phyloP scores from a whole-genome alignment of 805 yeast species.

The Ogataea minuta region DNA sequence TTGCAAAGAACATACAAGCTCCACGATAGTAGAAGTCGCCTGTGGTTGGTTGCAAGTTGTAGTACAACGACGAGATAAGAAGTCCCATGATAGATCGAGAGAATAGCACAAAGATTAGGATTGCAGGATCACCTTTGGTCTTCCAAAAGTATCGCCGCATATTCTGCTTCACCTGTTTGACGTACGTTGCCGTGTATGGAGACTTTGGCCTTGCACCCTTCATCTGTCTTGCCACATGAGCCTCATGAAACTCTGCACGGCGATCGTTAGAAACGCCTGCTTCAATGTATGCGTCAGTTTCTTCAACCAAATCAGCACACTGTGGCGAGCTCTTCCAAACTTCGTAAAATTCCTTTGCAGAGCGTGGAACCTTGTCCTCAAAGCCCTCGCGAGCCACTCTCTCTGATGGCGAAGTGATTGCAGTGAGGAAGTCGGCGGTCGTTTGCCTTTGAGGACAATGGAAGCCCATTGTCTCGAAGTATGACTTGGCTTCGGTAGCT shows the following conservation, averaged over 20 bases:
- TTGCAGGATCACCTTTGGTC: conserved; percentile 48
- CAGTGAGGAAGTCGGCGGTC: conserved; percentile 42
- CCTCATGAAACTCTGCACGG: conserved; percentile 28
- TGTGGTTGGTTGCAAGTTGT: conserved; percentile 44
- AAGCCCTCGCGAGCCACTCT: conserved; percentile 31
- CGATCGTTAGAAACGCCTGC: conserved; percentile 5
- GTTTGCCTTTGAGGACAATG: conserved; percentile 41
- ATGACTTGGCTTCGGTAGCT: conserved; percentile 33
- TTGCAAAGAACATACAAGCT: conserved; percentile 66
- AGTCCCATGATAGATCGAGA: conserved; percentile 54
- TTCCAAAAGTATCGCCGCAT: conserved; percentile 48
- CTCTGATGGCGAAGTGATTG: conserved; percentile 31
- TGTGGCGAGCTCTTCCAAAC: conserved; percentile 37
- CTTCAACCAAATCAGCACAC: conserved; percentile 30
- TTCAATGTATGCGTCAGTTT: conserved; percentile 33
- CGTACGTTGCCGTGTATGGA: conserved; percentile 52
- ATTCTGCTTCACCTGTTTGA: conserved; percentile 50
- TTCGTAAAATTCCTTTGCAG: conserved; percentile 39
- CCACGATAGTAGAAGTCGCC: conserved; percentile 53
- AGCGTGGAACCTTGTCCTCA: conserved; percentile 37
- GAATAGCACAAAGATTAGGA: conserved; percentile 40
- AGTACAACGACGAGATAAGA: conserved; percentile 56
- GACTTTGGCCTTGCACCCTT: conserved; percentile 45
- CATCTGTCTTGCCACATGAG: conserved; percentile 45
- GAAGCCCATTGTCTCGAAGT: conserved; percentile 38